These are phyloP conservation scores for Amniculicola lignicola DNA, from an alignment of 495 filamentous ascomycete species.

Conservation along the genomic window DNA sequence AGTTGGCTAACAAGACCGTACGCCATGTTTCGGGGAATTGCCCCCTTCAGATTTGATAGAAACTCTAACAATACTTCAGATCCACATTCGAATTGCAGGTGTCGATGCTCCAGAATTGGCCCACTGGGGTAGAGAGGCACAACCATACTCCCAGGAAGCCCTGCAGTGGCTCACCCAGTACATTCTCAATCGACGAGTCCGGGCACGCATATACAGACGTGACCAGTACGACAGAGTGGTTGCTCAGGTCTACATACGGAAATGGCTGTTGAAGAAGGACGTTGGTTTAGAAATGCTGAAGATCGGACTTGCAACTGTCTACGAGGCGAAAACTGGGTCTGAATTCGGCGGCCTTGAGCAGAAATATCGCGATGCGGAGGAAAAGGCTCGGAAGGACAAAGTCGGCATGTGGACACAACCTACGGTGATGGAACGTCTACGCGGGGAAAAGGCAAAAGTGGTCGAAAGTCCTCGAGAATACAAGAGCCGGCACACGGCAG, in stretches of 20 bases:
- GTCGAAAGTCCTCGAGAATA: conserved; percentile 83
- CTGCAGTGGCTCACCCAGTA: conserved; percentile 71
- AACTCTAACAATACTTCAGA: conserved; percentile 38
- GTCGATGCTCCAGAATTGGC: conserved; percentile 89
- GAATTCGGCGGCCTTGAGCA: conserved; percentile 74
- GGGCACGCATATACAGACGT: conserved; percentile 71
- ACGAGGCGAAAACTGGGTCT: conserved; percentile 81
- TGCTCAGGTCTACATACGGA: conserved; percentile 73
- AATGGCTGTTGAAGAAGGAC: conserved; percentile 60
- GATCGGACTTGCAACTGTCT: conserved; percentile 79
- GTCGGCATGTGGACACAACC: conserved; percentile 71
- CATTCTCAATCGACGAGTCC: conserved; percentile 69
- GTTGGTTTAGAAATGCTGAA: conserved; percentile 87
- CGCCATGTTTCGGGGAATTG: conserved; percentile 33
- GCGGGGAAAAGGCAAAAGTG: conserved; percentile 40
- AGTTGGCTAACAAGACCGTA: conserved; percentile 75
- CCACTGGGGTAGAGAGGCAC: conserved; percentile 84
- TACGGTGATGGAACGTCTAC: conserved; percentile 25
- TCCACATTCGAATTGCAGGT: conserved; percentile 85
- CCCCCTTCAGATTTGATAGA: neutral
- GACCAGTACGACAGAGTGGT: conserved; percentile 94
- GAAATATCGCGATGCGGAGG: conserved; percentile 69
- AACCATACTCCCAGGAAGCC: conserved; percentile 79
- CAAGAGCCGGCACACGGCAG: conserved; percentile 64
- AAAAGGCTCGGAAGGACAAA: conserved; percentile 61